Evolutionary conservation across 768 basidiomycete genomes (phyloP).

Genomic region (Tylopilus subfusipes): DNA sequence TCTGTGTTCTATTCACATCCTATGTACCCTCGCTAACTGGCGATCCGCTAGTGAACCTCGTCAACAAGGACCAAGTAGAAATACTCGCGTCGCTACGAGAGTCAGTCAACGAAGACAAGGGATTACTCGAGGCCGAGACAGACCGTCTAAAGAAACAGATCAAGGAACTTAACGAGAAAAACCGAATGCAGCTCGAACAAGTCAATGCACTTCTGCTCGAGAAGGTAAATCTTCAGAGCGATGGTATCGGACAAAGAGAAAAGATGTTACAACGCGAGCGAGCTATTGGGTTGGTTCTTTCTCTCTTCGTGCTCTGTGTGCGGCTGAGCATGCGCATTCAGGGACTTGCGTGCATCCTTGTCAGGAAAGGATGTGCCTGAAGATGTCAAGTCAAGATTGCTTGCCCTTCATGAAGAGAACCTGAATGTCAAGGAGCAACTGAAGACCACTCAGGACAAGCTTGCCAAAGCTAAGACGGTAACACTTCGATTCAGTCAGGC

Average conservation of each 20-base stretch:
- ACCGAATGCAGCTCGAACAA: constrained; percentile 87
- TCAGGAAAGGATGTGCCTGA: constrained; percentile 79
- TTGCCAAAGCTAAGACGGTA: constrained; percentile 76
- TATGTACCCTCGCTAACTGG: constrained; percentile 2
- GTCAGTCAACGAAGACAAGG: constrained; percentile 86
- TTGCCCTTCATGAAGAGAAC: constrained; percentile 77
- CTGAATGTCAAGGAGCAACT: constrained; percentile 63
- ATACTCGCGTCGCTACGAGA: constrained; percentile 83
- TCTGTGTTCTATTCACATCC: constrained; percentile 36
- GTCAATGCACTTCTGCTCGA: constrained; percentile 82
- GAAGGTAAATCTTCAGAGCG: constrained; percentile 86
- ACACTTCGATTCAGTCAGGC: constrained; percentile 7
- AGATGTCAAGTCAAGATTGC: constrained; percentile 71
- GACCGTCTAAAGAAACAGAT: constrained; percentile 62
- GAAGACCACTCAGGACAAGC: constrained; percentile 70
- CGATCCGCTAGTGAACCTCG: constrained; percentile 64
- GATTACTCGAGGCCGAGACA: constrained; percentile 65
- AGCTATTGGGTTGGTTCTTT: constrained; percentile 64
- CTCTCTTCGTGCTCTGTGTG: neutral
- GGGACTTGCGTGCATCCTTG: constrained; percentile 73
- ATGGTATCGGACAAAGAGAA: constrained; percentile 88
- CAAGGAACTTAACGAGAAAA: constrained; percentile 75
- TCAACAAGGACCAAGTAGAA: constrained; percentile 91
- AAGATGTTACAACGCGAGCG: constrained; percentile 82
- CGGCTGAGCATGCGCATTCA: constrained; percentile 27